phyloP scores from a whole-genome alignment of 23 red algal species.

The Rhodosorus marinus region DNA sequence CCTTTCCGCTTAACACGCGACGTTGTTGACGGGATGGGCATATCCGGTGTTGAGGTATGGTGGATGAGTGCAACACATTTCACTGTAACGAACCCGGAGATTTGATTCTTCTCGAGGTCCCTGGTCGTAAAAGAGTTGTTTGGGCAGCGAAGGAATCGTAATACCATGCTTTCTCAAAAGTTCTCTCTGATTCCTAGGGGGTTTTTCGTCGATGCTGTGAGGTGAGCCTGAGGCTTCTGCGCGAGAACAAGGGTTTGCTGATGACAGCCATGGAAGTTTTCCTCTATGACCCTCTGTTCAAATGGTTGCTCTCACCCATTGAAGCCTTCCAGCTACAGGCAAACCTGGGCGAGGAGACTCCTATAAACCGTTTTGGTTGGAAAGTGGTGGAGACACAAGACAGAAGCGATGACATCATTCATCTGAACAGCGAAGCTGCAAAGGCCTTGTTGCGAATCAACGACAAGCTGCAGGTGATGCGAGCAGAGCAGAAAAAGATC shows the following conservation, averaged over 20 bases:
- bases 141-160: too few species aligned
- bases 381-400: conserved; percentile 12
- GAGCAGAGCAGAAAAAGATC: too few species aligned
- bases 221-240: conserved; percentile 48
- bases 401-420: conserved; percentile 4
- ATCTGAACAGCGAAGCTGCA: conserved; percentile 19
- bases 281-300: conserved; percentile 94
- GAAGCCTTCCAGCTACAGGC: conserved; percentile 22
- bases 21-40: conserved; percentile 77
- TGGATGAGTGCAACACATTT: too few species aligned
- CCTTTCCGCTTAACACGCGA: conserved; percentile 89
- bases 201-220: conserved; percentile 65
- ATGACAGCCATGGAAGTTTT: conserved; percentile 69
- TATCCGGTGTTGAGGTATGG: conserved; percentile 64
- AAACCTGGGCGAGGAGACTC: conserved; percentile 2
- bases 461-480: conserved; percentile 52
- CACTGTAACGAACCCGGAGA: too few species aligned
- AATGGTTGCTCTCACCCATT: conserved; percentile 32
- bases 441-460: conserved; percentile 17
- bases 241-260: conserved; percentile 50
- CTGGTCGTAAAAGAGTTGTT: too few species aligned
- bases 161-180: not conserved
- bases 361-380: too few species aligned
- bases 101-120: too few species aligned
- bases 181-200: too few species aligned